Evolutionary conservation across 768 basidiomycete species (phyloP), one percentile per base, ranked within the genome.

Genomic region (Kondoa subrosea): DNA sequence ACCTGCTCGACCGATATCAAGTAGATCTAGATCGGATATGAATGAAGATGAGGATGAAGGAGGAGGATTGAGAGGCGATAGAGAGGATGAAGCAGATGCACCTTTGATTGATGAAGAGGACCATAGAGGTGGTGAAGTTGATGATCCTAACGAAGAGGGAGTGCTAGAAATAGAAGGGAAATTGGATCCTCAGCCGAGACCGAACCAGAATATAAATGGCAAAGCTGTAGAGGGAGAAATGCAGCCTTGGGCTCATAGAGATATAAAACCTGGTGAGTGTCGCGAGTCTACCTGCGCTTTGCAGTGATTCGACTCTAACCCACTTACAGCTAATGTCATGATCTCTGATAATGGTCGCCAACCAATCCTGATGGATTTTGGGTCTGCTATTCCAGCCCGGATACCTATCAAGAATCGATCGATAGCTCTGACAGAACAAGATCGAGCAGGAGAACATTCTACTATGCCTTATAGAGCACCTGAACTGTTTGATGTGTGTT

Each of bases 401-500:
- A 84, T 97, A 68, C 81, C 80, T 29, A 82, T 97, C 68, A 83
- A 87, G 69, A 90, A 83, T 67, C 83, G 95, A 29, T 85, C 86
- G 29, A 87, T 91, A 76, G 95, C 95, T 0, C 77, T 99, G 59
- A 74, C 87, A 21, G 91, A 96, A 72, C 95, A 97, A 83, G 95
- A 99, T 76, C 85, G 93, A 71, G 95, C 95, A 1, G 91, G 90
- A 21, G 95, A 99, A 77, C 92, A 93, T 77, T 93, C 91, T 72
- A 91, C 91, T 15, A 97, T 99, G 95, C 89, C 95, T 0, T 99
- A 93, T 74, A 85, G 95, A 25, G 92, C 95, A 1, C 95, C 95
- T 0, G 95, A 99, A 75, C 80, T 99, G 26, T 99, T 96, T 75
- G 95, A 99, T 73, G 92, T 50, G 8, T 50, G 40, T 50, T 8